A percentile compares a stretch with the other conserved stretches of the same genome.
These are phyloP conservation scores for Vachellia collinsii DNA, from an alignment of 306 rosid genomes.

Conservation along the genomic window DNA sequence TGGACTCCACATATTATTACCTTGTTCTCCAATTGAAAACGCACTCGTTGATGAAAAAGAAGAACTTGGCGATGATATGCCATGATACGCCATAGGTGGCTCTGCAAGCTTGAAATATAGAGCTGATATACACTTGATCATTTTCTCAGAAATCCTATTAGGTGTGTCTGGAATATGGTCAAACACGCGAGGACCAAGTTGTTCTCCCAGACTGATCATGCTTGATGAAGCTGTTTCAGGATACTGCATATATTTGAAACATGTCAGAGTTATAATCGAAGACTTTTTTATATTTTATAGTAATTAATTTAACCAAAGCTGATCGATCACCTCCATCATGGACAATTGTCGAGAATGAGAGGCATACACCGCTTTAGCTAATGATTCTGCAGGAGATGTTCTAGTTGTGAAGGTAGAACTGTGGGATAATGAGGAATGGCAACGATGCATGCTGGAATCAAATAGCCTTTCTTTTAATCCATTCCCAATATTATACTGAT, in stretches of 20 bases:
- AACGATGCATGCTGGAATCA: constrained; percentile 68
- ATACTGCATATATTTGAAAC: constrained; percentile 49
- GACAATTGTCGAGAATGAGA: constrained; percentile 90
- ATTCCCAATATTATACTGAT: constrained; percentile 40
- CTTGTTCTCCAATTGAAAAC: constrained; percentile 72
- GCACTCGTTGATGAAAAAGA: constrained; percentile 69
- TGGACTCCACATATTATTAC: constrained; percentile 79
- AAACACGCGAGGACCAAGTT: constrained; percentile 70
- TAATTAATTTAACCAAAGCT: neutral
- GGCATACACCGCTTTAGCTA: constrained; percentile 56
- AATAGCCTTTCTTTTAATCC: constrained; percentile 54
- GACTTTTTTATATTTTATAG: neutral
- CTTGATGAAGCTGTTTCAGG: constrained; percentile 65
- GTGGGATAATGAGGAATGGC: constrained; percentile 77
- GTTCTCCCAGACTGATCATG: constrained; percentile 82
- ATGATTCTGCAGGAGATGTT: constrained; percentile 58
- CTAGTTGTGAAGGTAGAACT: constrained; percentile 51
- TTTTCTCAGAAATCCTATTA: constrained; percentile 82
- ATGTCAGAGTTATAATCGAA: neutral
- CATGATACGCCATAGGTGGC: constrained; percentile 61
- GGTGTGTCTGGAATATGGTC: constrained; percentile 83
- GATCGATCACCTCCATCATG: constrained; percentile 70
- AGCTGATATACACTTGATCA: constrained; percentile 85
- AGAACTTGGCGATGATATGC: constrained; percentile 81
- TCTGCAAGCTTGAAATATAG: constrained; percentile 87